These are phyloP conservation scores for Bimuria novae-zelandiae DNA, from an alignment of 2,329 filamentous ascomycete genomes.

Conservation along the genomic window DNA sequence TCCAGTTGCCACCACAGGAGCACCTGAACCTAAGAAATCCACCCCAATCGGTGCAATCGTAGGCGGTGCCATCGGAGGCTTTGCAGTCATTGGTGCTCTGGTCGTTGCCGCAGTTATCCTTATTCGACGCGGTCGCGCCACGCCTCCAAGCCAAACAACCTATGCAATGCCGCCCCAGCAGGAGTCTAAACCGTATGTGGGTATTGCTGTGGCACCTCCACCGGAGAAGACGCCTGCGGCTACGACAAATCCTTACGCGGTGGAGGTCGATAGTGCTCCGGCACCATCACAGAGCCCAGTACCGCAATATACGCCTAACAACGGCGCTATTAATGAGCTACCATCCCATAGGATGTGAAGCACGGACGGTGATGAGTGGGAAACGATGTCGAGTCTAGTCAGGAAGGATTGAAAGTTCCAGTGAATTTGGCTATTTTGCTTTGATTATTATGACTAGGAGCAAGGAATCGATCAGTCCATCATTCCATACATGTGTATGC, in stretches of 20 bases:
- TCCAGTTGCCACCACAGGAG: background rate
- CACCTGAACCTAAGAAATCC: background rate
- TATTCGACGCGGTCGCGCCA: background rate
- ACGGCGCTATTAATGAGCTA: background rate
- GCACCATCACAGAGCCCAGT: background rate
- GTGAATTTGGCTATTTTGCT: no score
- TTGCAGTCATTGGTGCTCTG: background rate
- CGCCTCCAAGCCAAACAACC: background rate
- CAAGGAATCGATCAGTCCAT: no score
- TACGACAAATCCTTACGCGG: background rate
- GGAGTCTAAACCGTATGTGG: background rate
- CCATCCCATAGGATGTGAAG: background rate
- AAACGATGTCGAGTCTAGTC: no score
- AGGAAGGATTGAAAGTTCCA: no score
- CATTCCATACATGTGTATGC: no score
- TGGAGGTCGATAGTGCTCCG: background rate
- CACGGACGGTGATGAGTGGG: background rate
- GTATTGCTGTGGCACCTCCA: background rate
- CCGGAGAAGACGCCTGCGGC: background rate
- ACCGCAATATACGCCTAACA: background rate
- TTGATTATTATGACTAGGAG: no score
- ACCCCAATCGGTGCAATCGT: constrained; percentile 1
- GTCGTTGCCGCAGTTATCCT: background rate
- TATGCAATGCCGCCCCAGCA: background rate
- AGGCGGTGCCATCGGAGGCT: background rate